Evolutionary conservation across 2,329 filamentous ascomycete species (phyloP), one percentile per base, ranked within the genome.

Genomic region (Lasiodiplodia hormozganensis): DNA sequence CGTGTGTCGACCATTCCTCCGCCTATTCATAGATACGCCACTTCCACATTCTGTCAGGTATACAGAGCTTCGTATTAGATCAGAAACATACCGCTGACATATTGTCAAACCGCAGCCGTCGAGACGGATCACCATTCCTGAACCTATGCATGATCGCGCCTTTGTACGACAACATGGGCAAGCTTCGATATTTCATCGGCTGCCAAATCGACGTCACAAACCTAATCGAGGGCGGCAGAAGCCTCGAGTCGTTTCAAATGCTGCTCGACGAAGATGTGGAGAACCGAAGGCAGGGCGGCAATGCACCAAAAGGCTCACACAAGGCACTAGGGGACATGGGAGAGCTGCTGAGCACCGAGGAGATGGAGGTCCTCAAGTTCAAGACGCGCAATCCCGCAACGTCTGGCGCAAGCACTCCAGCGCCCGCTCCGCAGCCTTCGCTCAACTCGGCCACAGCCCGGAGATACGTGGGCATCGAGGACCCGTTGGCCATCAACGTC

Each of bases 111-210:
- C 8, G 57, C 49, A 87, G 85, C 73, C 85, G 89, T 21, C 85
- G 90, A 21, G 90, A 92, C 72, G 90, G 90, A 0, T 89, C 87
- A 0, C 89, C 90, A 0, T 92, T 92, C 74, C 87, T 92, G 82
- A 92, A 92, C 71, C 82, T 93, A 7, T 82, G 92, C 18, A 90
- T 92, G 87, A 85, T 88, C 4, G 87, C 90, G 1, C 90, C 90
- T 0, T 79, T 93, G 0, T 87, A 87, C 72, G 90, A 92, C 73
- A 88, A 86, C 69, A 84, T 85, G 31, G 90, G 90, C 2, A 81
- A 82, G 0, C 83, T 90, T 1, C 84, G 89, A 31, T 92, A 92
- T 74, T 87, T 87, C 73, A 86, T 92, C 57, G 90, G 90, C n/a
- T 89, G 89, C 0, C 89, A 92, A 74, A 86, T 92, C 23, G 90